Evolutionary conservation across 2,329 filamentous ascomycete genomes (phyloP).

Genomic region (Knufia petricola): DNA sequence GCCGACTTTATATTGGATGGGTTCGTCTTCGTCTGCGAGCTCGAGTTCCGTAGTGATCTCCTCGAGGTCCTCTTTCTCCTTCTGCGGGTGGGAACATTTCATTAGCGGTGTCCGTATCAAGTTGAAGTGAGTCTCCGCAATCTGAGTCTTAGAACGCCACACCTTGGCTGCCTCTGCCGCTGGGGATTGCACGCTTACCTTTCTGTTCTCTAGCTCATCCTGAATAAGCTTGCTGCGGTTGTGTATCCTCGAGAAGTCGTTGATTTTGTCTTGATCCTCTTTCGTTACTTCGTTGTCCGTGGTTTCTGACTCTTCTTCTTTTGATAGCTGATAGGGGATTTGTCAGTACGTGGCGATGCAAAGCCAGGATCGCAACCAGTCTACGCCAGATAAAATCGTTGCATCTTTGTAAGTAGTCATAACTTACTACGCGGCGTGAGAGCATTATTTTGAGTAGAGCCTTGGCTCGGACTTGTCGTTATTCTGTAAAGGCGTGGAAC

Average conservation of each 20-base stretch:
- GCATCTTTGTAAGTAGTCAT: too few species aligned
- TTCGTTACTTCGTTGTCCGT: conserved; percentile 85
- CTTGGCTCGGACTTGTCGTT: background rate
- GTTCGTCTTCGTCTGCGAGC: conserved; percentile 88
- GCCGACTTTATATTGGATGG: conserved; percentile 83
- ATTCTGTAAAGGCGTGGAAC: background rate
- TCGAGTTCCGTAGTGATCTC: conserved; percentile 87
- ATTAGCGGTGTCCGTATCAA: background rate
- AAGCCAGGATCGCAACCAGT: background rate
- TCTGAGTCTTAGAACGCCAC: too few species aligned
- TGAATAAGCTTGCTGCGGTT: conserved; percentile 71
- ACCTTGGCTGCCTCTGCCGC: background rate
- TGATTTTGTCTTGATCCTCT: conserved; percentile 98
- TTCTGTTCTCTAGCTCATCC: conserved; percentile 70
- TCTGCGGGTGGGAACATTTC: conserved; percentile 45
- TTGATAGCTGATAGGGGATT: conserved; percentile 60
- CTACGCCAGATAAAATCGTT: background rate
- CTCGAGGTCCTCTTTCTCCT: conserved; percentile 96
- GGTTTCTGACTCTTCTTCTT: conserved; percentile 73
- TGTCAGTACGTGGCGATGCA: background rate
- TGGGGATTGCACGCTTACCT: too few species aligned
- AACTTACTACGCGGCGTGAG: conserved; percentile 10
- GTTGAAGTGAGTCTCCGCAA: background rate
- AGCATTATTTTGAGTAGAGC: conserved; percentile 6
- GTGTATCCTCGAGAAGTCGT: conserved; percentile 89